A percentile compares a stretch with the other conserved stretches of the same genome.
Evolutionary conservation across 2,329 filamentous ascomycete genomes (phyloP).

Genomic region (Talaromyces rugulosus): DNA sequence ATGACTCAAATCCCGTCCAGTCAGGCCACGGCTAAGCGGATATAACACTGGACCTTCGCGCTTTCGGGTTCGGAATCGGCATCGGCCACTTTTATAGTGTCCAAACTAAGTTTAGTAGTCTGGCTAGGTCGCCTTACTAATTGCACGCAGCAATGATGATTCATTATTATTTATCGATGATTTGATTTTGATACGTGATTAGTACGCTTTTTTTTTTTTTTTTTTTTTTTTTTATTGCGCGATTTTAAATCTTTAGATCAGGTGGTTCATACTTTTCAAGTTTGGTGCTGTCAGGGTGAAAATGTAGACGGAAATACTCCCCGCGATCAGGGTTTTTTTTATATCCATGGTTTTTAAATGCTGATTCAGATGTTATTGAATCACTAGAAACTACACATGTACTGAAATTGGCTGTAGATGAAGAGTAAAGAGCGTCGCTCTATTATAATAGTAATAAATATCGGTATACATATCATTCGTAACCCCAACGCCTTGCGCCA

Average conservation of each 20-base stretch:
- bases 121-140: background rate
- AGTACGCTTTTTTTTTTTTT: background rate
- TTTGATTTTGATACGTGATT: background rate
- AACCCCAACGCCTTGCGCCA: conserved; percentile 10
- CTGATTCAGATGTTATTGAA: too few relatives aligned
- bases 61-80: background rate
- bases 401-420: too few relatives aligned
- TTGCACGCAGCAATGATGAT: background rate
- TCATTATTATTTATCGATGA: background rate
- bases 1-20: background rate
- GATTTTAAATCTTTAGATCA: background rate
- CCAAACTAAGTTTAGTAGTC: background rate
- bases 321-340: background rate
- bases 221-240: background rate
- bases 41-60: background rate
- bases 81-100: background rate
- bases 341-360: background rate
- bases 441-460: conserved; percentile 7
- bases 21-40: background rate
- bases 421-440: background rate
- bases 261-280: too few relatives aligned
- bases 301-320: background rate
- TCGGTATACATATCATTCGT: conserved; percentile 22
- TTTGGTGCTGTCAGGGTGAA: too few relatives aligned
- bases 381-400: too few relatives aligned